Conservation (phyloP, 2,329 filamentous ascomycete genomes). For the Fusarium solani-melongenae region DNA sequence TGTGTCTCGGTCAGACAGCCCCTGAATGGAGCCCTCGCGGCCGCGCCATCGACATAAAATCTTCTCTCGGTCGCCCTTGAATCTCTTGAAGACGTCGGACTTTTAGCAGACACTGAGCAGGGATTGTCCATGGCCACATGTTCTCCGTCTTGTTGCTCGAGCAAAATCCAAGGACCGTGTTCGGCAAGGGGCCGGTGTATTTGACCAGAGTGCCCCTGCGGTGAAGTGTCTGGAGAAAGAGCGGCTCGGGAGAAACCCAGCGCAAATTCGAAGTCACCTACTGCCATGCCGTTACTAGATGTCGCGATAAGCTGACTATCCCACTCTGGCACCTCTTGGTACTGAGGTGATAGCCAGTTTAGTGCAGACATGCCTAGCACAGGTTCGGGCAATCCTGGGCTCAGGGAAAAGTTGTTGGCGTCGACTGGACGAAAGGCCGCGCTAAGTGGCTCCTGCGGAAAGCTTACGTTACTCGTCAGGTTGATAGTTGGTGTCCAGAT, state of each 20-base stretch:
- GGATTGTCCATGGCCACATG: rapidly evolving
- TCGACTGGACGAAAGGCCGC: not conserved
- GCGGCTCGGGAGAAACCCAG: not conserved
- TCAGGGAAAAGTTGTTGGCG: not conserved
- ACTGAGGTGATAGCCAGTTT: not conserved
- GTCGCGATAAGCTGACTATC: not conserved
- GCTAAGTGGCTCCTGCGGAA: not conserved
- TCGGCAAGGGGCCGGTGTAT: not conserved
- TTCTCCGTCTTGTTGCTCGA: not conserved
- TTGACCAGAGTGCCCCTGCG: not conserved
- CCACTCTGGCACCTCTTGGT: not conserved
- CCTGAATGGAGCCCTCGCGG: conserved; percentile 17
- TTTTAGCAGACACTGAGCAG: not conserved
- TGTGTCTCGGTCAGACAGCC: not conserved
- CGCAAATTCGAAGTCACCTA: not conserved
- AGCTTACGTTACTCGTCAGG: not conserved
- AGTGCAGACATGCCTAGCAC: not conserved
- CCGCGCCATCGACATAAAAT: conserved; percentile 18
- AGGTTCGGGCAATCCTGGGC: not conserved
- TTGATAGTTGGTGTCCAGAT: not conserved
- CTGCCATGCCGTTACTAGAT: not conserved
- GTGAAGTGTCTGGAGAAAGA: not conserved
- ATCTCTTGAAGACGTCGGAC: not conserved
- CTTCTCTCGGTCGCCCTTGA: not conserved
- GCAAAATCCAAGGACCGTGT: not conserved